phyloP scores from a whole-genome alignment of 306 rosid species.

The Vigna nakashimae region DNA sequence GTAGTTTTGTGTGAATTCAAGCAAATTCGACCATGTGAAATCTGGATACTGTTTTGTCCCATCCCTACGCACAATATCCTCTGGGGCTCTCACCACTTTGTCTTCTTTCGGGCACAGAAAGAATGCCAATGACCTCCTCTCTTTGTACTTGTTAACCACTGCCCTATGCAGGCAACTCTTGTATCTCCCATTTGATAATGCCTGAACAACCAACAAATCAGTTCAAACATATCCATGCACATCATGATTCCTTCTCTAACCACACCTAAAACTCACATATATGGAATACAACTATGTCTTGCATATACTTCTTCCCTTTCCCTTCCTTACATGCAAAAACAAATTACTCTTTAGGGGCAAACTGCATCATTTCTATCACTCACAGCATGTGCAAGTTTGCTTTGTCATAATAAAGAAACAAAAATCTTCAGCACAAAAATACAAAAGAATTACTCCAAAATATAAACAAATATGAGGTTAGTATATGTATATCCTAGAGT shows the following conservation, averaged over 20 bases:
- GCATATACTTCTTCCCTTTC: background rate
- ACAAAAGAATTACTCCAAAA: background rate
- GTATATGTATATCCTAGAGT: background rate
- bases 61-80: conserved; percentile 53
- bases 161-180: conserved; percentile 81
- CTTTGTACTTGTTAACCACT: conserved; percentile 61
- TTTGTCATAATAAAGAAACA: no score
- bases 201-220: conserved; percentile 45
- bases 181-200: conserved; percentile 63
- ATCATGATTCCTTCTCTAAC: background rate
- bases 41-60: conserved; percentile 66
- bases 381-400: background rate
- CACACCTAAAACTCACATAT: background rate
- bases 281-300: background rate
- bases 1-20: conserved; percentile 66
- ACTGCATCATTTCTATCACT: background rate
- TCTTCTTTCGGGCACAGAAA: conserved; percentile 79
- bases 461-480: background rate
- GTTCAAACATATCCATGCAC: background rate
- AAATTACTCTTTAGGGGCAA: background rate
- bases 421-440: no score
- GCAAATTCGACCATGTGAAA: conserved; percentile 77
- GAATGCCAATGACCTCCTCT: conserved; percentile 81
- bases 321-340: background rate
- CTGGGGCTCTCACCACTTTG: conserved; percentile 70